Percentiles rank a stretch among this genome's conserved stretches.
phyloP scores from a whole-genome alignment of 176 grass and related monocot genomes.

The maize (Zea mays) region Zm-B73-REFERENCE-NAM-5.0 NC_050100.1:71537001-71537500 shows the following conservation, averaged over 20 bases:
- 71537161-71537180: background rate
- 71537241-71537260: conserved; percentile 70
- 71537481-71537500: background rate
- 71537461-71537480: background rate
- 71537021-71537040: background rate
- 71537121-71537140: no score
- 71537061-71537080: background rate
- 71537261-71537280: conserved; percentile 70
- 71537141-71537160: background rate
- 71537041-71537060: no score
- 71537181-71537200: background rate
- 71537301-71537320: conserved; percentile 74
- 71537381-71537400: no score
- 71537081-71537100: background rate
- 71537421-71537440: background rate
- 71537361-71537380: background rate
- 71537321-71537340: conserved; percentile 54
- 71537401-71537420: background rate
- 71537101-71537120: no score
- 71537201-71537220: conserved; percentile 47
- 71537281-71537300: conserved; percentile 94
- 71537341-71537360: background rate
- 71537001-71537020: background rate
- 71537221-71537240: conserved; percentile 58
- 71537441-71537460: background rate